Base-by-base conservation (phyloP, 805 yeast species). In the Kluyveromyces wickerhamii region DNA sequence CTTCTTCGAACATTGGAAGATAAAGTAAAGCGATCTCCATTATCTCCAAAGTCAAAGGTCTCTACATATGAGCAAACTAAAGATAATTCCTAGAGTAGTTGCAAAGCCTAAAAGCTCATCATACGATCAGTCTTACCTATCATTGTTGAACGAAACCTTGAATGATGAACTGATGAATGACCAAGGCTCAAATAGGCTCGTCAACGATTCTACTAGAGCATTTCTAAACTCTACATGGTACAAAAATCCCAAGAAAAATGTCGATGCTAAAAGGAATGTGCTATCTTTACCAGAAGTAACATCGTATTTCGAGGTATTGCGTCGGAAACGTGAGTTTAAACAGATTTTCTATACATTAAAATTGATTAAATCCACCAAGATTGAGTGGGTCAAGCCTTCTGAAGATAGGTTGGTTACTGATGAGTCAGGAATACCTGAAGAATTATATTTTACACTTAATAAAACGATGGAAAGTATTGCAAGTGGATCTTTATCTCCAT, bases 361-460 rank as follows among this genome's bases (percentile, higher is more conserved):
- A 25, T 45, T 42, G 27, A 32, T 54, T 6, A 41, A 45, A 12
- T 29, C 45, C 3, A 38, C 51, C 11, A 34, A 35, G 8, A 40
- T 51, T 13, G 29, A 28, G 25, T 54, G 60, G 60, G 23, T 49
- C 5, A 36, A 45, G n/a, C 37, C 32, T 14, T 35, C 34, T 6
- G 43, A 44, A 3, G 37, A 36, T 17, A 26, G 7, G n/a, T 34
- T 43, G 19, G 23, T 22, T 7, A 22, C 22, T 10, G 23, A 27
- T 6, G 26, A 25, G 14, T 26, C 29, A 4, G 34, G 26, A 13
- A 12, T 42, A 5, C 60, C 60, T 6, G 32, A 42, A 9, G 58
- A 51, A 36, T 42, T 54, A 21, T 52, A 44, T 31, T 41, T 49
- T 35, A 56, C 51, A 34, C 25, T 52, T 3, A 42, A 53, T 12